Base-by-base conservation (phyloP, 2,329 filamentous ascomycete species). In the Aotearoamyces nothofagi region DNA sequence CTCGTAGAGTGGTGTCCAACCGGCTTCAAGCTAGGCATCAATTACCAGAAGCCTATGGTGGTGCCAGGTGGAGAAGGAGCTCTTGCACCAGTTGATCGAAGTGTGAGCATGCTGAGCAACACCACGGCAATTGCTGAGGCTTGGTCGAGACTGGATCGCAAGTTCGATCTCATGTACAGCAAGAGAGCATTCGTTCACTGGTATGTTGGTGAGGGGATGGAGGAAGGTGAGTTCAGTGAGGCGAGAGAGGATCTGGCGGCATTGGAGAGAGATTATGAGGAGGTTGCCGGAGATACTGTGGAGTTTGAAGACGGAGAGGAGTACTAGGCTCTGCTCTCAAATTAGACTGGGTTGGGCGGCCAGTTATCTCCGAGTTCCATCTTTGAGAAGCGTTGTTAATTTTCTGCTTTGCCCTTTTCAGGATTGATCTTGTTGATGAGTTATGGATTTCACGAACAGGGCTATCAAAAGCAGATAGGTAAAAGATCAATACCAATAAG, bases 101-200 rank as follows among this genome's bases (percentile, higher is more conserved):
- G 51, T 31, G 64, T 69, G 38, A 62, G 62, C 50, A 76, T 76
- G 70, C 56, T 77, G 24, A 69, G 64, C 48, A 77, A 77, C 55
- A 76, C 71, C 30, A 77, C 71, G 15, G 67, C 71, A 24, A 76
- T 77, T 34, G 58, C 69, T 26, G 70, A 76, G 49, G 71, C 70
- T 6, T 77, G 71, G 71, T 60, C 59, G 26, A 59, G 68, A 39
- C 60, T 76, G 19, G 67, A 72, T 46, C 67, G 71, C 54, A 76
- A 77, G 47, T 77, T 77, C 50, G 71, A 77, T 44, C 63, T 77
- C 37, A 77, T 77, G 71, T 76, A 76, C 54, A 64, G 63, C 36
- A 77, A 76, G 57, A 66, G 71, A 37, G 71, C 71, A 9, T 77
- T 77, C 45, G 71, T 76, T n/a, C 71, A 76, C 49, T 76, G 71